Evolutionary conservation across 805 yeast species (phyloP), one percentile per base, ranked within the genome.

Genomic region (Starmerella sirachaensis): DNA sequence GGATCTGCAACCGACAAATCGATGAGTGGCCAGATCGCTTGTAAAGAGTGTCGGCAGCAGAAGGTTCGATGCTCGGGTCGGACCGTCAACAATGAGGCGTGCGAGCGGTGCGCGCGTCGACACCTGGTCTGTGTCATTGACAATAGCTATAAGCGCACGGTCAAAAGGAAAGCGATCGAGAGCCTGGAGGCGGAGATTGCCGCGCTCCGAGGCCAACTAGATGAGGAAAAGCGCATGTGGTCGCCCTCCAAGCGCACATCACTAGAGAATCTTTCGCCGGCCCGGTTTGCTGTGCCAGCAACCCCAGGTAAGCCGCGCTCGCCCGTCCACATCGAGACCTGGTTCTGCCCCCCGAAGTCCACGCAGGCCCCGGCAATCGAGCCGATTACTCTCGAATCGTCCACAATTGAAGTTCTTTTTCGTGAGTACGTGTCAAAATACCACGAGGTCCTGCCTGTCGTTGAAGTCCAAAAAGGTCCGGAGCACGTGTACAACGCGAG

Each of bases 21-120:
- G 31, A 42, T 37, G 35, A 35, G 38, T 7, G 38, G 43, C 14
- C 42, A 43, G 18, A 37, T 50, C 4, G 97, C 97, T 0, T 91
- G 98, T 63, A 84, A 83, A 1, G 94, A 88, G 52, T 91, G 98
- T 56, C 72, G 97, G 11, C 97, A 91, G 59, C 98, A 88, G 57
- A 91, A 91, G 60, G 66, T 61, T 18, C 25, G 48, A 17, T 47
- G 51, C 33, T 23, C 35, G 7, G 45, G 49, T 43, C 23, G 40
- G n/a, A 51, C 78, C 85, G 24, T 73, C 68, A 46, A 85, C 74
- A 41, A 66, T 0, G 64, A 64, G 7, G 81, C 94, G 1, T 91
- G 98, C 52, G 65, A 88, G 0, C 65, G 94, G 43, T 91, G 98
- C 57, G 53, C 62, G 8, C 80, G 78, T 55, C 73, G 82, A 52